Conservation (phyloP, 192 early-diverging fungal genomes). For the Spizellomyces punctatus region DNA sequence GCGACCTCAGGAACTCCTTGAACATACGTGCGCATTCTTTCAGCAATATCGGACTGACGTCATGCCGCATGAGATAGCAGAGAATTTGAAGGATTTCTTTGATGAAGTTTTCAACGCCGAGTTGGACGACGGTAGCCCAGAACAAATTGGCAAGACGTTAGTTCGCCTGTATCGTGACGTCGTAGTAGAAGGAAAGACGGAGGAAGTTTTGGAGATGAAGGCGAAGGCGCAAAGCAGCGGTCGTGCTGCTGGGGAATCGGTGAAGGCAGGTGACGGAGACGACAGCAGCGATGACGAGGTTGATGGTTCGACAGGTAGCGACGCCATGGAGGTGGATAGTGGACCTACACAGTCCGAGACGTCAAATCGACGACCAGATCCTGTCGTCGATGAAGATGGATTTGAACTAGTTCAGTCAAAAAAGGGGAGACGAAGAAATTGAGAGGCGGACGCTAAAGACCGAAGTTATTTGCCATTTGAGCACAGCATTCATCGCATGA, state of each 20-base stretch:
- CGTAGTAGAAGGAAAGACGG: conserved; percentile 49
- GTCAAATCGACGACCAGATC: conserved; percentile 32
- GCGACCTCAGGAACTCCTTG: conserved; percentile 27
- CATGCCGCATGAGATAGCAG: conserved; percentile 45
- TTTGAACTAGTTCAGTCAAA: conserved; percentile 51
- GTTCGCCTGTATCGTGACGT: conserved; percentile 71
- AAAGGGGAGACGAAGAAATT: conserved; percentile 27
- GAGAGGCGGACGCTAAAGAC: neutral
- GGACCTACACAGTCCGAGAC: conserved; percentile 2
- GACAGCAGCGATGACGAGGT: conserved; percentile 67
- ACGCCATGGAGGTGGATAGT: conserved; percentile 38
- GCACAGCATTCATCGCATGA: too few relatives aligned
- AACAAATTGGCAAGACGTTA: conserved; percentile 78
- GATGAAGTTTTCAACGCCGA: conserved; percentile 54
- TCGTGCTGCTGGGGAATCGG: conserved; percentile 47
- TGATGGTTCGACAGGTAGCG: conserved; percentile 64
- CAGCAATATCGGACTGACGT: conserved; percentile 36
- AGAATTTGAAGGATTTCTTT: conserved; percentile 51
- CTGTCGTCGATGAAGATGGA: conserved; percentile 55
- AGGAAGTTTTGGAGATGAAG: conserved; percentile 26
- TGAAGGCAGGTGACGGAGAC: conserved; percentile 56
- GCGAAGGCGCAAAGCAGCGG: conserved; percentile 66
- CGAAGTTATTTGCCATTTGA: too few relatives aligned
- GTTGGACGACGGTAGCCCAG: conserved; percentile 79
- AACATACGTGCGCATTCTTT: conserved; percentile 47